These are phyloP conservation scores for Beverwykella pulmonaria DNA, from an alignment of 495 filamentous ascomycete genomes.

Conservation along the genomic window DNA sequence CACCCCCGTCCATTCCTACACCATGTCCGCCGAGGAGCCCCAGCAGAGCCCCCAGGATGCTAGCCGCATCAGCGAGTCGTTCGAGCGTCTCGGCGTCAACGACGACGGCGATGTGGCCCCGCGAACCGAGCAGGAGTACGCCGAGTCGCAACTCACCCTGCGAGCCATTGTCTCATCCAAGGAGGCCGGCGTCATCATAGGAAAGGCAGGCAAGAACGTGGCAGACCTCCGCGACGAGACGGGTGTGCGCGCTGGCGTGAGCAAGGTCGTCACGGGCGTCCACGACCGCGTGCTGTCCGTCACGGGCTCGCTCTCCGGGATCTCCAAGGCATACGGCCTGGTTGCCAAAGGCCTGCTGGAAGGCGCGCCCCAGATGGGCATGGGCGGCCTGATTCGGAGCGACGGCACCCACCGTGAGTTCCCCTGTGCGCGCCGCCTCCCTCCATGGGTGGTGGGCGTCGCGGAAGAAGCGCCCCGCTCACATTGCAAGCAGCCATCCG, in stretches of 20 bases:
- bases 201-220: constrained; percentile 97
- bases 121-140: constrained; percentile 91
- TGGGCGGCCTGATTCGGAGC: constrained; percentile 81
- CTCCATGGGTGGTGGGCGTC: neutral
- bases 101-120: constrained; percentile 43
- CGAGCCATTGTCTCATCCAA: constrained; percentile 98
- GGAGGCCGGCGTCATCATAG: constrained; percentile 97
- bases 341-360: constrained; percentile 90
- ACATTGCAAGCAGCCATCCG: constrained; percentile 72
- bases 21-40: constrained; percentile 46
- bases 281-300: constrained; percentile 96
- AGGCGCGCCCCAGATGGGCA: constrained; percentile 90
- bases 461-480: neutral
- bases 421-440: neutral
- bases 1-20: constrained; percentile 34
- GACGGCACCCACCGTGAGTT: constrained; percentile 93
- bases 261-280: constrained; percentile 96
- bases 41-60: constrained; percentile 36
- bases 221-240: constrained; percentile 96
- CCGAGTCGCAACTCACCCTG: constrained; percentile 83
- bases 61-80: constrained; percentile 39
- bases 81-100: constrained; percentile 38
- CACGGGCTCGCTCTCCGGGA: constrained; percentile 80
- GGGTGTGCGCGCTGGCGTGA: constrained; percentile 94
- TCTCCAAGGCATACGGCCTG: constrained; percentile 88